Conservation (phyloP, 495 filamentous ascomycete genomes). For the Aspergillus conjunctus region DNA sequence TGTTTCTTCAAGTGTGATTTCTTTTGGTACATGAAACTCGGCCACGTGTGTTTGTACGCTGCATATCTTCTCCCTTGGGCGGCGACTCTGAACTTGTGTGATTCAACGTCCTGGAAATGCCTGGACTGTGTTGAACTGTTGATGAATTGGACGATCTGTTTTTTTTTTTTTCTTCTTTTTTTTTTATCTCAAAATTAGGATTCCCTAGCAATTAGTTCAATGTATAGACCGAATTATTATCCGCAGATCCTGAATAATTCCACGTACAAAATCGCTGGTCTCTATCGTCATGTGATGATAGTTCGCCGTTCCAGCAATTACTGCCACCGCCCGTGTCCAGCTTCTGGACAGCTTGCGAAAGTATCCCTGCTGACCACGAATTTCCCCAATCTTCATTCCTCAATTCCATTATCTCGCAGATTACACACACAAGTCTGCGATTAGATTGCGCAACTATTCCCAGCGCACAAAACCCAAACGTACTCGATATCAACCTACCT, state of each 20-base stretch:
- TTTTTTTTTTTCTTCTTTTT: no score
- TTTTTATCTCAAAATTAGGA: conserved; percentile 20
- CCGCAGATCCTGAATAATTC: not conserved
- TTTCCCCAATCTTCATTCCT: not conserved
- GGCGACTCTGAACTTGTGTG: not conserved
- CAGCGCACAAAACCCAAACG: no score
- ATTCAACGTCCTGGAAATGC: conserved; percentile 9
- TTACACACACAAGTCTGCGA: not conserved
- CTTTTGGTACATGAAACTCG: not conserved
- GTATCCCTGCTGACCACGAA: not conserved
- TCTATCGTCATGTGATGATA: conserved; percentile 5
- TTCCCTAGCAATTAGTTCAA: conserved; percentile 11
- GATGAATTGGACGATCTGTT: conserved; percentile 8
- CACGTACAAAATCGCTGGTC: not conserved
- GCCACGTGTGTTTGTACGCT: conserved; percentile 11
- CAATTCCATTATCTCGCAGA: not conserved
- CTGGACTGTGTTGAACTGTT: conserved; percentile 10
- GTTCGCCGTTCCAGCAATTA: not conserved
- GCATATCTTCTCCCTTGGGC: conserved; percentile 1
- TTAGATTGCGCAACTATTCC: no score
- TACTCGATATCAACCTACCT: no score
- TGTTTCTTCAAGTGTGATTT: conserved; percentile 18
- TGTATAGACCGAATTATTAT: conserved; percentile 11
- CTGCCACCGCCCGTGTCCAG: conserved; percentile 10
- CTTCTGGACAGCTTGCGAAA: conserved; percentile 24